Evolutionary conservation across 306 rosid genomes (phyloP).

Genomic region (Acacia confusa): DNA sequence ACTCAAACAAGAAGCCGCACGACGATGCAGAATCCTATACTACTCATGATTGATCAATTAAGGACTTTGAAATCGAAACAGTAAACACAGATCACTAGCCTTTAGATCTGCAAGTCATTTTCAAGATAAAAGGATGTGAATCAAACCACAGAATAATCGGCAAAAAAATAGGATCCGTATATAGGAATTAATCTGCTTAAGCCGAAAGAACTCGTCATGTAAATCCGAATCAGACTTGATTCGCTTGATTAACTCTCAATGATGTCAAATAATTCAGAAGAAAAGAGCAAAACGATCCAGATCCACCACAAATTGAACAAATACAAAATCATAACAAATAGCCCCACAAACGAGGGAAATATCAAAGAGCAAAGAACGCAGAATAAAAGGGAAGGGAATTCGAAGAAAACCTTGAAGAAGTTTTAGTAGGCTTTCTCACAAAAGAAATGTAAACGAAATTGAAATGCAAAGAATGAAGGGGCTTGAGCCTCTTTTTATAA

Average conservation of each 20-base stretch:
- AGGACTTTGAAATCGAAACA: neutral
- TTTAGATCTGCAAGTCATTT: neutral
- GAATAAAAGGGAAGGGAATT: neutral
- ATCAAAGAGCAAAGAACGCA: neutral
- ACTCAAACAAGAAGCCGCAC: neutral
- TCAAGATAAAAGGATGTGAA: neutral
- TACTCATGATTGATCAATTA: neutral
- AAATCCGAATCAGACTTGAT: neutral
- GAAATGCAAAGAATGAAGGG: neutral
- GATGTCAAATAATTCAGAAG: neutral
- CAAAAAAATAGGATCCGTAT: neutral
- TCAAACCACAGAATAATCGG: neutral
- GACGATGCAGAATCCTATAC: neutral
- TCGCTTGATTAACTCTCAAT: neutral
- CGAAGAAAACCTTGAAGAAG: constrained; percentile 30
- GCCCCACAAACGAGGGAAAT: neutral
- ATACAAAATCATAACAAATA: neutral
- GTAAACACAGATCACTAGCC: neutral
- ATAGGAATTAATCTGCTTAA: neutral
- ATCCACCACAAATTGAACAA: neutral
- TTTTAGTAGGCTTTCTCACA: no score
- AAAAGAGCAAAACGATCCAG: neutral
- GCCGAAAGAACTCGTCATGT: neutral
- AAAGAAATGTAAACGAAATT: neutral
- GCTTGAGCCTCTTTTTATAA: constrained; percentile 20